Percentiles rank a stretch among this genome's conserved stretches.
These are phyloP conservation scores for Poteriospumella lacustris DNA, from an alignment of 108 stramenopile species.

Conservation along the genomic window DNA sequence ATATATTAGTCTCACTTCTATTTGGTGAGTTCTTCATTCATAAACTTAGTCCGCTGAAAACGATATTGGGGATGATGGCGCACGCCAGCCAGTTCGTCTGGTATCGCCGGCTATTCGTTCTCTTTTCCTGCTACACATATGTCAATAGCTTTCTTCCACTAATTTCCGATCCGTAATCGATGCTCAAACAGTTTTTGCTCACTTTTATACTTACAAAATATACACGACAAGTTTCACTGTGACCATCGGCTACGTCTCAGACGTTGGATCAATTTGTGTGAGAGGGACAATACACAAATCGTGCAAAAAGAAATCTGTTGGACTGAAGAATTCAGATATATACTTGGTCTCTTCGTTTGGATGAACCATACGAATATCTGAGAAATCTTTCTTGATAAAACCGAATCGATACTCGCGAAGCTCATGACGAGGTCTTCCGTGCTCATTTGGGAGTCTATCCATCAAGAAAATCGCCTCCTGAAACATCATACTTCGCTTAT, in stretches of 20 bases:
- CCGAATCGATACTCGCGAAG: background rate
- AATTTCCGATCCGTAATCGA: too few species aligned
- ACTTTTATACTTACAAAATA: too few species aligned
- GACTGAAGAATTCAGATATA: background rate
- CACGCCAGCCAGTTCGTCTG: slow-evolving; percentile 56
- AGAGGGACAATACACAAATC: background rate
- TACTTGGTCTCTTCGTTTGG: background rate
- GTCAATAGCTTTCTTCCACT: slow-evolving; percentile 40
- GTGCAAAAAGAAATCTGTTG: background rate
- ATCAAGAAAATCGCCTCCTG: slow-evolving; percentile 7
- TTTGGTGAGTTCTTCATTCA: slow-evolving; percentile 11
- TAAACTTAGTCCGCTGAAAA: slow-evolving; percentile 21
- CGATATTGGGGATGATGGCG: slow-evolving; percentile 43
- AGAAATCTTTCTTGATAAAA: background rate
- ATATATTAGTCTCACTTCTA: slow-evolving; percentile 31
- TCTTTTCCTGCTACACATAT: slow-evolving; percentile 54
- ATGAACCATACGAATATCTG: background rate
- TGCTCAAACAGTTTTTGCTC: too few species aligned
- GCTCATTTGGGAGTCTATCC: background rate
- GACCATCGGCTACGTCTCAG: too few species aligned
- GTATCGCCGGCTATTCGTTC: slow-evolving; percentile 52
- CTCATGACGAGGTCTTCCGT: background rate
- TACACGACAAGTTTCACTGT: too few species aligned
- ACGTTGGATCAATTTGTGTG: background rate
- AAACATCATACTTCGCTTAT: slow-evolving; percentile 1